Evolutionary conservation across 2,329 filamentous ascomycete genomes (phyloP), one percentile per base, ranked within the genome.

Genomic region (Penicillium italicum): DNA sequence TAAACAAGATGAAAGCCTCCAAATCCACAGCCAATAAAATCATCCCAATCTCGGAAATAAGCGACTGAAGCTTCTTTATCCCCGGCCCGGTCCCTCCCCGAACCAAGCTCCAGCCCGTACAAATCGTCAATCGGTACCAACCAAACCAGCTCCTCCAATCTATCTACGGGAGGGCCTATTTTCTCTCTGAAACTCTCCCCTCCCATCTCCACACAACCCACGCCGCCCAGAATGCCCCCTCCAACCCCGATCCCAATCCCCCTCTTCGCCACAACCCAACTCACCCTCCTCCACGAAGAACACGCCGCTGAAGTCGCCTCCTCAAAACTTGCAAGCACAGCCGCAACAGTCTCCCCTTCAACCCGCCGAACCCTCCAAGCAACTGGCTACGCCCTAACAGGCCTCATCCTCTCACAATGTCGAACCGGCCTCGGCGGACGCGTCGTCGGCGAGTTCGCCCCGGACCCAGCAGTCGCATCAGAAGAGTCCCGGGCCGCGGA

Each of bases 371-470:
- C 74, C 5, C 63, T 79, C 16, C 74, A 76, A 65, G 72, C 73
- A 16, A 71, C 72, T 0, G 74, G 74, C 11, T 69, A 75, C 57
- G 74, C 74, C 0, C 50, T 76, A 3, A 76, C 72, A 1, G 74
- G 74, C 0, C 83, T 97, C 9, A 77, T 83, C 31, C 77, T 96
- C 33, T 79, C 82, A 11, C 87, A 88, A 18, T 89, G 89, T 69
- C 87, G 92, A 30, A 99, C 94, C 0, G 94, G 94, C 0, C 80
- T 97, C 36, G 94, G 92, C 16, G 94, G 94, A n/a, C 89, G 91
- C 61, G 91, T 90, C 0, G 88, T 99, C 1, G 77, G 97, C 4
- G 92, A 97, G 72, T 84, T 99, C 6, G 78, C 77, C 1, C 73
- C 76, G 1, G 93, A 97, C 67, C 76, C 83, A n/a, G 89, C 91